Percentiles rank a stretch among this genome's conserved stretches.
These are phyloP conservation scores for Acorus calamus DNA, from an alignment of 106 monocot genomes.

Conservation along the genomic window DNA sequence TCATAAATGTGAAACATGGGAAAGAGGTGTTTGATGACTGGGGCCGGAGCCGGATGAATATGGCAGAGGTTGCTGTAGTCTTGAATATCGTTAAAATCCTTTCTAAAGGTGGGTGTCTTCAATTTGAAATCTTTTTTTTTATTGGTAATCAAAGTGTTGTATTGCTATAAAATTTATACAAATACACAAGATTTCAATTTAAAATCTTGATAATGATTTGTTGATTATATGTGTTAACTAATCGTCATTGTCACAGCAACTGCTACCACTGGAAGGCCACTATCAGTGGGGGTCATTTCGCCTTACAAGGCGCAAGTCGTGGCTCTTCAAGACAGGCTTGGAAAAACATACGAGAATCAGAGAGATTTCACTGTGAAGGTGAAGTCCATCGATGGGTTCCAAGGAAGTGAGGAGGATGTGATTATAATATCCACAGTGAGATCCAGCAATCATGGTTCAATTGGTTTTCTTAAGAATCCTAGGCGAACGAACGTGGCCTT, in stretches of 20 bases:
- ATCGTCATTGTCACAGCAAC: constrained; percentile 16
- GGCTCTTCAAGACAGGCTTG: constrained; percentile 25
- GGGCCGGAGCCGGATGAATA: too few relatives aligned
- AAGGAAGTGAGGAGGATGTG: constrained; percentile 57
- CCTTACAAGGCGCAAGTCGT: constrained; percentile 55
- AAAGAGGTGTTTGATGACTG: too few relatives aligned
- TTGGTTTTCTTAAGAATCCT: constrained; percentile 47
- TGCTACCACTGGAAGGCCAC: background rate
- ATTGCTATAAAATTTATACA: background rate
- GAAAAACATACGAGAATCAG: background rate
- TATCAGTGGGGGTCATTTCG: constrained; percentile 35
- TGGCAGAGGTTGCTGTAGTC: too few relatives aligned
- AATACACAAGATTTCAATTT: background rate
- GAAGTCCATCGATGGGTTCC: constrained; percentile 57
- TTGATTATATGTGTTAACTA: background rate
- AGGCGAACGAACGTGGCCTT: constrained; percentile 55
- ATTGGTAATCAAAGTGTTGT: too few relatives aligned
- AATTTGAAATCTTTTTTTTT: too few relatives aligned
- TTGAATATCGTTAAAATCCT: too few relatives aligned
- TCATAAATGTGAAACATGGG: too few relatives aligned
- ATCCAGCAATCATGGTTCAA: constrained; percentile 23
- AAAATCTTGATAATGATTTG: background rate
- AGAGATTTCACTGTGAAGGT: constrained; percentile 32
- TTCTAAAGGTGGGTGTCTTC: too few relatives aligned
- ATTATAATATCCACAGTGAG: constrained; percentile 54